Conservation (phyloP, 345 rosid species). For the Sisymbrium altissimum region DNA sequence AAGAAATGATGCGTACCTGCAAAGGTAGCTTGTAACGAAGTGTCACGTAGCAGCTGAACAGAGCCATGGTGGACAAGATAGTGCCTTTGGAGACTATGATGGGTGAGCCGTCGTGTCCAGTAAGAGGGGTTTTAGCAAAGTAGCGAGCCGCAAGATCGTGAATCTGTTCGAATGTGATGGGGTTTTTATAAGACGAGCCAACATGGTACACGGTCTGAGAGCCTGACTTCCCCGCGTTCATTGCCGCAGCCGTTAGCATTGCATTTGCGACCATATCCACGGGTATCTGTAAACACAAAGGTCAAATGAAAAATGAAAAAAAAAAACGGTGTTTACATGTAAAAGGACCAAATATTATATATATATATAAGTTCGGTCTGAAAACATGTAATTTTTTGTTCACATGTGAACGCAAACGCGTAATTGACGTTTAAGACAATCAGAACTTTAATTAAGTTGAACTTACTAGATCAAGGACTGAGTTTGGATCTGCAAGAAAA, state of each 20-base stretch:
- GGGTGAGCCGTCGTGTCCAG: conserved; percentile 63
- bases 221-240: conserved; percentile 9
- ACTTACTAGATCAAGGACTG: conserved; percentile 49
- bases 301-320: too few species aligned
- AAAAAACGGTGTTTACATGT: too few species aligned
- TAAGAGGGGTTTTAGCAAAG: conserved; percentile 66
- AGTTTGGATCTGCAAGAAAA: conserved; percentile 37
- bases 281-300: not conserved
- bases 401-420: not conserved
- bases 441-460: not conserved
- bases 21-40: conserved; percentile 57
- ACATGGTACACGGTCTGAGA: conserved; percentile 61
- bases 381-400: too few species aligned
- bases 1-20: conserved; percentile 37
- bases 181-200: conserved; percentile 65
- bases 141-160: conserved; percentile 48
- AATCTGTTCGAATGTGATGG: conserved; percentile 40
- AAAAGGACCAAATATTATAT: too few species aligned
- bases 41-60: conserved; percentile 66
- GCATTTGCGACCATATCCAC: conserved; percentile 33
- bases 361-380: too few species aligned
- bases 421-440: conserved; percentile 4
- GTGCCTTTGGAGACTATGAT: conserved; percentile 53
- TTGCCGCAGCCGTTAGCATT: conserved; percentile 14
- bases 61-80: conserved; percentile 51